These are phyloP conservation scores for Fraxinus cuspidata DNA, from an alignment of 257 asterid species.

Conservation along the genomic window DNA sequence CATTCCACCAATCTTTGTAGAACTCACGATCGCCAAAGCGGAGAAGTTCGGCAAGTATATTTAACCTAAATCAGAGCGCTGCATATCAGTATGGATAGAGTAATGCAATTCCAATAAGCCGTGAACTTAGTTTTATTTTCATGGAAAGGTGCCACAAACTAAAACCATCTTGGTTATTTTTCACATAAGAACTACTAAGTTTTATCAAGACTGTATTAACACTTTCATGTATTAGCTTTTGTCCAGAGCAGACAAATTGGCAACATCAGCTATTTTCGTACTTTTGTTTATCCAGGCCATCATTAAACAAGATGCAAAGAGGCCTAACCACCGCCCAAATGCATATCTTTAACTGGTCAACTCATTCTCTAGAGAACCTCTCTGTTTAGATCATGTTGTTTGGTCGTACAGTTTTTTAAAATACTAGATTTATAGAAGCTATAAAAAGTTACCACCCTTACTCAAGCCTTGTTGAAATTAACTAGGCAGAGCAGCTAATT, in stretches of 20 bases:
- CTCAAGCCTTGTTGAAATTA: background rate
- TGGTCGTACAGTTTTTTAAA: background rate
- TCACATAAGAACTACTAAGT: background rate
- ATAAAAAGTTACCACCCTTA: background rate
- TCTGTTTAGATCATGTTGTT: background rate
- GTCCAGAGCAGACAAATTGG: slow-evolving; percentile 3
- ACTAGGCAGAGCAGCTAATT: background rate
- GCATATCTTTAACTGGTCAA: background rate
- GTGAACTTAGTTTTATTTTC: slow-evolving; percentile 22
- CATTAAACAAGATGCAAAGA: background rate
- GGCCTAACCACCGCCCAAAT: background rate
- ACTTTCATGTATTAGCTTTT: background rate
- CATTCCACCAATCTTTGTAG: slow-evolving; percentile 99
- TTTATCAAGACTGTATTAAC: background rate
- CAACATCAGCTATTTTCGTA: background rate
- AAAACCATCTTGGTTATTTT: background rate
- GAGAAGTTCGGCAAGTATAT: slow-evolving; percentile 93
- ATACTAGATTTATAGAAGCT: background rate
- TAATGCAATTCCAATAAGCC: slow-evolving; percentile 9
- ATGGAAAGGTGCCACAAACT: slow-evolving; percentile 9
- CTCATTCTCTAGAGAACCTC: background rate
- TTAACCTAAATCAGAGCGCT: slow-evolving; percentile 72
- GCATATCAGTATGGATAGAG: slow-evolving; percentile 42
- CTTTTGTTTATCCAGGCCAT: background rate
- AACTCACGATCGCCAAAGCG: slow-evolving; percentile 98